Base-by-base conservation (phyloP, 495 filamentous ascomycete species). In the Parathielavia appendiculata region DNA sequence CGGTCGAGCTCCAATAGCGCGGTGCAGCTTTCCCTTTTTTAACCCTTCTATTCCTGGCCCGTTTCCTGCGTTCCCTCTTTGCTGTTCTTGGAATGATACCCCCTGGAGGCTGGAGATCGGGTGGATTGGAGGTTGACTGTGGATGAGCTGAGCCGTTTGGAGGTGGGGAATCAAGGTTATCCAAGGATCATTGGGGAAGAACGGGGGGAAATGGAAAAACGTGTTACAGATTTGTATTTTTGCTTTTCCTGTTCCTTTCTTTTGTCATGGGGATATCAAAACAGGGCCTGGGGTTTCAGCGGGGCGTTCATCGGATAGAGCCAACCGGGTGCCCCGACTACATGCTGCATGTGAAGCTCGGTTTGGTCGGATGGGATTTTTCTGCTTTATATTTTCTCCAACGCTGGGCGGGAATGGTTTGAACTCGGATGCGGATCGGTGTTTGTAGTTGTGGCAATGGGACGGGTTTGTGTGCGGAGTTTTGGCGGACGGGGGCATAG, bases 31-130 rank as follows among this genome's bases (percentile, higher is more conserved):
- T n/a, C 26, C 6, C 26, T 2, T 30, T 30, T 30, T 30, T 30
- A 30, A 3, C 26, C 2, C 40, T 53, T 54, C 4, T 47, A 44
- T 51, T 51, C 39, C 4, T 26, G 26, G 38, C 22, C 36, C 38
- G 16, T 35, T 48, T 45, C 35, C 47, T 19, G 39, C 36, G 48
- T 50, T 49, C 26, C 34, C 30, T 19, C 47, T 47, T 49, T 54
- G 19, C 35, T 13, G n/a, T 52, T 56, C 51, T 63, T 59, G 56
- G 61, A 44, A 63, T 63, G 61, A 63, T 63, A 63, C 61, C 61
- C 61, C 56, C 46, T 59, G 26, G 61, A 50, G 56, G 43, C 46
- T 49, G 22, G 36, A 26, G 26, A 45, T 19, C 34, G 49, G 35
- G 40, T 17, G 50, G 19, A 38, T 45, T 35, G 41, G n/a, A n/a